These are phyloP conservation scores for Vitis vinifera DNA, from an alignment of 164 flowering plant species.

Conservation along the genomic window DNA sequence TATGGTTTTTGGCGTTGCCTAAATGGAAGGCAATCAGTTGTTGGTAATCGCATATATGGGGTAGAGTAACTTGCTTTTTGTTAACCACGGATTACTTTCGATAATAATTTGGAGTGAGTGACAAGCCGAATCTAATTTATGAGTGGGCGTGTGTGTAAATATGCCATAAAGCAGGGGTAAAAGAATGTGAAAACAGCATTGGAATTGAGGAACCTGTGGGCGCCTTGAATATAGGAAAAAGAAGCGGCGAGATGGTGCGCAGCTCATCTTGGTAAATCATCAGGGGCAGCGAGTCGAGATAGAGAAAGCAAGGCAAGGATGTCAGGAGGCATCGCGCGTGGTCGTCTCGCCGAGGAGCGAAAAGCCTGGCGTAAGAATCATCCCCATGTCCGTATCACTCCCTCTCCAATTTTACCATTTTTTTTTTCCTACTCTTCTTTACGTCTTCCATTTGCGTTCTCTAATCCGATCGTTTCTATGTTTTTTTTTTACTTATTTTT, in stretches of 20 bases:
- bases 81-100: too few relatives aligned
- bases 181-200: not conserved
- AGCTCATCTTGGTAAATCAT: not conserved
- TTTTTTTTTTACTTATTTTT: not conserved
- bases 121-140: too few relatives aligned
- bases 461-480: not conserved
- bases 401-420: not conserved
- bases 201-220: not conserved
- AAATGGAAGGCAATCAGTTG: too few relatives aligned
- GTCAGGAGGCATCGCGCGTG: slow-evolving; percentile 87
- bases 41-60: too few relatives aligned
- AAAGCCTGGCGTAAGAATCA: slow-evolving; percentile 89
- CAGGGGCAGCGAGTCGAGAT: not conserved
- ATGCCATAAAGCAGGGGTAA: too few relatives aligned
- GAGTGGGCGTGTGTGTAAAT: too few relatives aligned
- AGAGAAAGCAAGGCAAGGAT: slow-evolving; percentile 18
- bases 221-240: not conserved
- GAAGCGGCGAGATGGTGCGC: not conserved
- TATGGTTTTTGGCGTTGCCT: too few relatives aligned
- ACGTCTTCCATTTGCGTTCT: too few relatives aligned
- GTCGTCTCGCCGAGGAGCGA: slow-evolving; percentile 78
- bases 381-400: slow-evolving; percentile 54
- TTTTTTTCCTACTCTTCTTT: not conserved
- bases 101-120: too few relatives aligned
- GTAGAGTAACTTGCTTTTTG: too few relatives aligned